Conservation (phyloP, 306 rosid species). For the Carpinus fangiana region DNA sequence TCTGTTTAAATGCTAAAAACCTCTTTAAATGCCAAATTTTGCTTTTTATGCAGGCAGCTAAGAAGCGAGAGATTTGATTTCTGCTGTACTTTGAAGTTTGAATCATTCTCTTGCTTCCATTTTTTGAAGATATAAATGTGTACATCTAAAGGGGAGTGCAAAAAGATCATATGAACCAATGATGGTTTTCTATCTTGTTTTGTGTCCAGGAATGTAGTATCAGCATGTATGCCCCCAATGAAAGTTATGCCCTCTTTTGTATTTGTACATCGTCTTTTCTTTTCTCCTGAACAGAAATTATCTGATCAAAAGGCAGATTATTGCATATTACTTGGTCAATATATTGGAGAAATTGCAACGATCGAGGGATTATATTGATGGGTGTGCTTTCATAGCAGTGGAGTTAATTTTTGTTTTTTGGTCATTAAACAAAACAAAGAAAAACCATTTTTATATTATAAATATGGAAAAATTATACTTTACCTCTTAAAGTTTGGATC, state of each 20-base stretch:
- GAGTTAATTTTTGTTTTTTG: too few species aligned
- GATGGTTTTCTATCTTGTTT: not conserved
- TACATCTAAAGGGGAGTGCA: not conserved
- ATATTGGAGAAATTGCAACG: too few species aligned
- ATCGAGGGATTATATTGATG: too few species aligned
- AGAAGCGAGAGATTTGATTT: constrained; percentile 6
- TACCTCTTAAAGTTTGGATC: too few species aligned
- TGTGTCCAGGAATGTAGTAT: not conserved
- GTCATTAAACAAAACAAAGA: too few species aligned
- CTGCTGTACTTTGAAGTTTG: not conserved
- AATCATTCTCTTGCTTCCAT: constrained; percentile 4
- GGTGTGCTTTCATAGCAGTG: too few species aligned
- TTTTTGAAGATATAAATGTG: not conserved
- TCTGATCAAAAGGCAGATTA: not conserved
- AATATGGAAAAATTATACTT: too few species aligned
- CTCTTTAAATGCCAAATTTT: not conserved
- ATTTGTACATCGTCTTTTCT: too few species aligned
- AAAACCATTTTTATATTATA: too few species aligned
- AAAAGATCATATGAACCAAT: not conserved
- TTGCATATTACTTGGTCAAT: not conserved
- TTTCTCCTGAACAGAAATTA: too few species aligned
- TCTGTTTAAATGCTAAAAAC: not conserved
- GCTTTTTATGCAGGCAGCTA: constrained; percentile 7
- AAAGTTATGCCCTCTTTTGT: not conserved
- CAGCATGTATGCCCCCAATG: not conserved